phyloP scores from a whole-genome alignment of 2,329 filamentous ascomycete species.

The Xylaria sp. region DNA sequence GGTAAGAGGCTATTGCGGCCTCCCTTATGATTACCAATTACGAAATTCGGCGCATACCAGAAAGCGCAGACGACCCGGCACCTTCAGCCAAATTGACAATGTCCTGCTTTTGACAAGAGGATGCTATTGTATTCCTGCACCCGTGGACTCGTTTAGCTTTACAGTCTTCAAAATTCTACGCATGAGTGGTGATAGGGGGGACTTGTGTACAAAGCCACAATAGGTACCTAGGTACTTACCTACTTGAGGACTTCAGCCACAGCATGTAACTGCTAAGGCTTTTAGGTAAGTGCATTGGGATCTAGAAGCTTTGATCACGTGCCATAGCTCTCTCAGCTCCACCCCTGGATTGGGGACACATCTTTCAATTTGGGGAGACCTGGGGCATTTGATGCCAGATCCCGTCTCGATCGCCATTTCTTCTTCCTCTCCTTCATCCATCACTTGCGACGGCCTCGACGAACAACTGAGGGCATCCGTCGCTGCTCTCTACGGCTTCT shows the following conservation, averaged over 20 bases:
- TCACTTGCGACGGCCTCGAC: constrained; percentile 48
- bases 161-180: no score
- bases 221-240: no score
- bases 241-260: background rate
- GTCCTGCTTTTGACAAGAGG: no score
- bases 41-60: no score
- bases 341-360: constrained; percentile 49
- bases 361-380: constrained; percentile 47
- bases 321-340: constrained; percentile 39
- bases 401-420: constrained; percentile 33
- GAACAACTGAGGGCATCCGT: constrained; percentile 45
- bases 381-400: constrained; percentile 49
- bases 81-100: no score
- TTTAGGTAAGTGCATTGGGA: background rate
- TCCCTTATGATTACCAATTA: no score
- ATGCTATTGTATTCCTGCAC: no score
- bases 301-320: constrained; percentile 33
- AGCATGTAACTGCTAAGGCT: background rate
- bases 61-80: no score
- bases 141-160: no score
- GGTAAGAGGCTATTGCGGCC: no score
- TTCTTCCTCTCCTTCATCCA: constrained; percentile 46
- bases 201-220: no score
- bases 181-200: no score
- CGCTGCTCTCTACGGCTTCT: constrained; percentile 39